Conservation (phyloP, 495 filamentous ascomycete genomes). For the Amniculicola lignicola region DNA sequence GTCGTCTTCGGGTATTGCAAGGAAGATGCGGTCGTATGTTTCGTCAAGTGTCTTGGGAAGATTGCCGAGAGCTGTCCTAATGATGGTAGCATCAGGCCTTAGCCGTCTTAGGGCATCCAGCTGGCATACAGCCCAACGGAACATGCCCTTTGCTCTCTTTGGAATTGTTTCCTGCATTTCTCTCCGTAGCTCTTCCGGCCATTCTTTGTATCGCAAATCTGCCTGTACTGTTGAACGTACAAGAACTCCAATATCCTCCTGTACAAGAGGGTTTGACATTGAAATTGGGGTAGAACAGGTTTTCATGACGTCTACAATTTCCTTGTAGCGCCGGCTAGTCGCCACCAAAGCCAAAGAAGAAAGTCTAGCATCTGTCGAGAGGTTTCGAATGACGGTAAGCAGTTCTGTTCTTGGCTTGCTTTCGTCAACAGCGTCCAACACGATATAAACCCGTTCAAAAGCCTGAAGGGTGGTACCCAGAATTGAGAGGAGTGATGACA, state of each 20-base stretch:
- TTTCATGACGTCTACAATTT: slow-evolving; percentile 38
- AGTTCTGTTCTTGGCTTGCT: slow-evolving; percentile 30
- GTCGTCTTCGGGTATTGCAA: slow-evolving; percentile 31
- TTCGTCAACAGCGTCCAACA: slow-evolving; percentile 43
- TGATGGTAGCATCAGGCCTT: slow-evolving; percentile 16
- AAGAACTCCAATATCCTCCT: slow-evolving; percentile 40
- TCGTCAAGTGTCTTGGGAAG: slow-evolving; percentile 44
- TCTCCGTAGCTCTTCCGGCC: background rate
- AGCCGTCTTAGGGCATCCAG: slow-evolving; percentile 42
- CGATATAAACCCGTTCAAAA: slow-evolving; percentile 32
- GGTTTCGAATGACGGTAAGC: slow-evolving; percentile 22
- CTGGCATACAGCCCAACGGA: slow-evolving; percentile 49
- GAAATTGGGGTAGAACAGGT: slow-evolving; percentile 24
- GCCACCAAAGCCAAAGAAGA: slow-evolving; percentile 42
- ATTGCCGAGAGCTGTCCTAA: slow-evolving; percentile 35
- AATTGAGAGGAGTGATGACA: background rate
- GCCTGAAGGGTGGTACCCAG: slow-evolving; percentile 6
- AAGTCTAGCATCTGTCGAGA: slow-evolving; percentile 39
- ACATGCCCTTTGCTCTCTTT: slow-evolving; percentile 45
- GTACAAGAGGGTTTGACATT: slow-evolving; percentile 41
- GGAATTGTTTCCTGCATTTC: slow-evolving; percentile 26
- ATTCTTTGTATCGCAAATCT: background rate
- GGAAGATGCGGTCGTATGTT: slow-evolving; percentile 44
- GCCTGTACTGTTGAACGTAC: slow-evolving; percentile 33
- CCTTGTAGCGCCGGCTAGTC: slow-evolving; percentile 45